phyloP scores from a whole-genome alignment of 2,329 filamentous ascomycete genomes.

The Aspergillus fructus region DNA sequence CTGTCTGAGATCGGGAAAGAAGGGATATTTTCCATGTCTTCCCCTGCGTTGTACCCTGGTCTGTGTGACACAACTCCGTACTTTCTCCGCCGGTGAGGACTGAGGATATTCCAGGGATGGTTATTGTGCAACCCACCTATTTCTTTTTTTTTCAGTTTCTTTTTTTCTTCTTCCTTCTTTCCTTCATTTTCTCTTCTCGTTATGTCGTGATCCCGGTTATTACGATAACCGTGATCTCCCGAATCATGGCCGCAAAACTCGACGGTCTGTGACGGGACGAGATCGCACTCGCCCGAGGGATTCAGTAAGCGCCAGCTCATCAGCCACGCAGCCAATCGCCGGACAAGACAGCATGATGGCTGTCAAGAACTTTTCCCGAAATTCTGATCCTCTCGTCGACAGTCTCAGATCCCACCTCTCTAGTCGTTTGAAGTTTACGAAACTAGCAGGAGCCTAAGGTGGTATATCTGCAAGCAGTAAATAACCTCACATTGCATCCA shows the following conservation, averaged over 20 bases:
- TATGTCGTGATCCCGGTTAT: background rate
- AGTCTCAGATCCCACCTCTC: background rate
- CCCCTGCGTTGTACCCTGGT: constrained; percentile 4
- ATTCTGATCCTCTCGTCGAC: background rate
- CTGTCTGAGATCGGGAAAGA: background rate
- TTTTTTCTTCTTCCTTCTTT: background rate
- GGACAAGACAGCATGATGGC: background rate
- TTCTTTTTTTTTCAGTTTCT: background rate
- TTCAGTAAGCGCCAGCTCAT: constrained; percentile 1
- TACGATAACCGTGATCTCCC: background rate
- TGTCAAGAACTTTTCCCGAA: background rate
- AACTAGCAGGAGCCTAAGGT: background rate
- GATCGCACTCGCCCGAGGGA: background rate
- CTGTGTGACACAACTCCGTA: background rate
- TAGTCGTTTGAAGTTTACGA: background rate
- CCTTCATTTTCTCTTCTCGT: background rate
- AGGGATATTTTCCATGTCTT: background rate
- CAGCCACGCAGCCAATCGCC: background rate
- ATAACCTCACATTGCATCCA: constrained; percentile 28
- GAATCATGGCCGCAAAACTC: background rate
- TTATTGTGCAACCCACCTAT: background rate
- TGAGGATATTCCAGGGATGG: background rate
- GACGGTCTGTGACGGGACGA: background rate
- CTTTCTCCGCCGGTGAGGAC: background rate
- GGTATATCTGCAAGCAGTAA: constrained; percentile 22